These are phyloP conservation scores for Eucalyptus marginata DNA, from an alignment of 345 rosid species.

Conservation along the genomic window DNA sequence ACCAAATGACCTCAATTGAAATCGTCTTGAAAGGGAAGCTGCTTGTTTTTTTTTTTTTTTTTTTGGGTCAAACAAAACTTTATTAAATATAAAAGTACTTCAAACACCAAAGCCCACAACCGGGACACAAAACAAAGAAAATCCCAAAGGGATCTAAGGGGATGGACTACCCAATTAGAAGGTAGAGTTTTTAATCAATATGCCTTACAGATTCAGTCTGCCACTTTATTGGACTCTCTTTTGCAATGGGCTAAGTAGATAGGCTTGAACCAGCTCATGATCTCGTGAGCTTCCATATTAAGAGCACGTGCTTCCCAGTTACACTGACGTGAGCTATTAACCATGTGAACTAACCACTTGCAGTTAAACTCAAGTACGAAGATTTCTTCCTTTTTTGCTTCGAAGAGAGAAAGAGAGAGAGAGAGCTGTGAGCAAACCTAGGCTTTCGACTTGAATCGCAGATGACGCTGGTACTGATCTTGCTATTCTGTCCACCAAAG, in stretches of 20 bases:
- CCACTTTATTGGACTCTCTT: neutral
- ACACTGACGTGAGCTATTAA: neutral
- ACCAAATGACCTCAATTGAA: no score
- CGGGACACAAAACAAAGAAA: neutral
- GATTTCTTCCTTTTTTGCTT: neutral
- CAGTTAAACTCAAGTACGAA: neutral
- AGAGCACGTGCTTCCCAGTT: no score
- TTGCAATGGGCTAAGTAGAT: neutral
- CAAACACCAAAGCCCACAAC: neutral
- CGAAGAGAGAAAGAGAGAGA: neutral
- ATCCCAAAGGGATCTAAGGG: neutral
- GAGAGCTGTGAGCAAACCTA: neutral
- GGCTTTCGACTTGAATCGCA: neutral
- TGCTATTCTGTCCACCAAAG: rapidly evolving
- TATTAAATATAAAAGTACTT: neutral
- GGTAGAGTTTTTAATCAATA: neutral
- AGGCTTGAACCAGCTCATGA: neutral
- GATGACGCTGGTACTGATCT: rapidly evolving
- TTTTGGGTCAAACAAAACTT: neutral
- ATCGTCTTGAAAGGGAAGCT: no score
- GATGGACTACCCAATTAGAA: neutral
- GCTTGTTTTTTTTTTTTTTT: no score
- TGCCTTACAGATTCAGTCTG: neutral
- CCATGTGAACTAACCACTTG: neutral
- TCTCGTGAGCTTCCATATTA: no score